A percentile compares a stretch with the other conserved stretches of the same genome.
Evolutionary conservation across 148 eudicot genomes (phyloP).

Genomic region (Silene uniflora): DNA sequence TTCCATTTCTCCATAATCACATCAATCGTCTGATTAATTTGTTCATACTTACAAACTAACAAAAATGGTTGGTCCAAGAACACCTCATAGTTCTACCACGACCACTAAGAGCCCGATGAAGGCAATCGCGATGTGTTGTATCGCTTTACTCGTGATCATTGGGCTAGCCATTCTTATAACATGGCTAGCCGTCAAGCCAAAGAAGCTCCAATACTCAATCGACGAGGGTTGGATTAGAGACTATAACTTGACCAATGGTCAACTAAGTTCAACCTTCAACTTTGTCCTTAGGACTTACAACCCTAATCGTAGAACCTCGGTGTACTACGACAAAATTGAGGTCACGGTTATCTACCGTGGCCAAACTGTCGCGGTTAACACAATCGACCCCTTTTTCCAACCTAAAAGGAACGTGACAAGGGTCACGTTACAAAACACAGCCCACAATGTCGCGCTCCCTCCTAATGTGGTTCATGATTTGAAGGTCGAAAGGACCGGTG

Average conservation of each 20-base stretch:
- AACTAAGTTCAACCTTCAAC: conserved; percentile 48
- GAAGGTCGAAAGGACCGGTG: conserved; percentile 44
- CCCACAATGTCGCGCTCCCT: conserved; percentile 29
- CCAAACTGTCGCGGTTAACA: conserved; percentile 26
- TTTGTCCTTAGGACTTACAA: conserved; percentile 53
- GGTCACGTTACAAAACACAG: conserved; percentile 30
- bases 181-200: conserved; percentile 59
- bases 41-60: not conserved
- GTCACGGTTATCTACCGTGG: conserved; percentile 42
- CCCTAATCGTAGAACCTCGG: conserved; percentile 47
- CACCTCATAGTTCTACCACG: conserved; percentile 8
- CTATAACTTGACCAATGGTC: conserved; percentile 42
- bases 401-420: conserved; percentile 48
- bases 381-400: conserved; percentile 46
- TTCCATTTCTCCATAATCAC: not conserved
- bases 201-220: conserved; percentile 42
- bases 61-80: conserved; percentile 21
- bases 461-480: conserved; percentile 29
- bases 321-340: conserved; percentile 59
- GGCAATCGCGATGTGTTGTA: conserved; percentile 27
- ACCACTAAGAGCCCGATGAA: conserved; percentile 7
- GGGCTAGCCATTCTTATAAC: conserved; percentile 54
- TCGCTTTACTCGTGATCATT: conserved; percentile 44
- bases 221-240: conserved; percentile 51
- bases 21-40: not conserved